These are phyloP conservation scores for Gossypium lobatum DNA, from an alignment of 441 rosid genomes.

Conservation along the genomic window DNA sequence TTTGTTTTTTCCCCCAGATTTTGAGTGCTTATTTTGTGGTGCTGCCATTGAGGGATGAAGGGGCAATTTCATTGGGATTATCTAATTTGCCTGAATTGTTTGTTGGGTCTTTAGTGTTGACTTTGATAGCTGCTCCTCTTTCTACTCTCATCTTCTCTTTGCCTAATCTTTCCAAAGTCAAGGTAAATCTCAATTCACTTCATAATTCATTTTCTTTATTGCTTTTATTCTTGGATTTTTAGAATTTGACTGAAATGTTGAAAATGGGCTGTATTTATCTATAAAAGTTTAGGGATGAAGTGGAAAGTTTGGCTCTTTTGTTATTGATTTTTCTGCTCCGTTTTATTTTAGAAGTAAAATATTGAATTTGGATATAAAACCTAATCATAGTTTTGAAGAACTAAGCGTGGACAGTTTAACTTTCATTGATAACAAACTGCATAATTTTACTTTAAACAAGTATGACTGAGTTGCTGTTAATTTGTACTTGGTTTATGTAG, in stretches of 20 bases:
- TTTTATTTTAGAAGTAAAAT: neutral
- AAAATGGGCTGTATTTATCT: neutral
- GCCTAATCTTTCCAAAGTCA: slow-evolving; percentile 70
- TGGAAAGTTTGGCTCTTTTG: neutral
- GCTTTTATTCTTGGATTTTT: neutral
- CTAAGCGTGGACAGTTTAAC: neutral
- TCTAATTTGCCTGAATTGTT: slow-evolving; percentile 74
- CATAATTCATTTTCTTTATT: neutral
- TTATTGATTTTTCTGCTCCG: neutral
- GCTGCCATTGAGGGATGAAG: slow-evolving; percentile 83
- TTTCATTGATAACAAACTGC: neutral
- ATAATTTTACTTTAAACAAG: neutral
- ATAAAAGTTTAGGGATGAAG: neutral
- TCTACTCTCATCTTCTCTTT: slow-evolving; percentile 78
- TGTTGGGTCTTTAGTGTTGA: slow-evolving; percentile 67
- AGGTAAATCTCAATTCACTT: slow-evolving; percentile 30
- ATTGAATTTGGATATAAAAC: neutral
- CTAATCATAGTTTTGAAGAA: neutral
- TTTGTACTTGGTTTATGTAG: neutral
- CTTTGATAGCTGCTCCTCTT: slow-evolving; percentile 80
- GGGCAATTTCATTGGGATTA: slow-evolving; percentile 75
- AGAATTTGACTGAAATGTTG: neutral
- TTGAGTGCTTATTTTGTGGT: slow-evolving; percentile 84
- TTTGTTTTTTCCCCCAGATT: slow-evolving; percentile 31
- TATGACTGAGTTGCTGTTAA: neutral